Evolutionary conservation across 306 rosid genomes (phyloP), one percentile per base, ranked within the genome.

Genomic region (Malus orientalis): DNA sequence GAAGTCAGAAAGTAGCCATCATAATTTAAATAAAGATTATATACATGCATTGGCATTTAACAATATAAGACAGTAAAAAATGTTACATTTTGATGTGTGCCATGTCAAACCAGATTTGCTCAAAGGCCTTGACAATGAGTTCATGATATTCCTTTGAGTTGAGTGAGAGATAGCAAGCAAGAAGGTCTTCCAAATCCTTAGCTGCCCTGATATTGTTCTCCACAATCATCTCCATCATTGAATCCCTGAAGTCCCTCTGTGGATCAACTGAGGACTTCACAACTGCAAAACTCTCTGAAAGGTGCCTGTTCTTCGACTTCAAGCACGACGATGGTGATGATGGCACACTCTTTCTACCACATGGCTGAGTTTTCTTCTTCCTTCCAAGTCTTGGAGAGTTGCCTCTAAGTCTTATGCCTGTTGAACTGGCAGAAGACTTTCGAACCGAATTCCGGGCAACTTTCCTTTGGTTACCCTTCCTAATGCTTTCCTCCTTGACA

Each of bases 221-320:
- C 74, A 86, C 87, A 75, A 93, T 91, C 98, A 93, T 93, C 87
- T 93, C 98, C 86, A 85, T 84, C 98, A 93, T 93, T 42, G 98
- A 93, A 4, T 93, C 93, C 74, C 78, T 84, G 84, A 93, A 93
- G 81, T 93, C 98, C 71, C 84, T 85, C 82, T 84, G 89, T 25
- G 98, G 98, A 81, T 93, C 91, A 75, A 84, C 51, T 13, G 97
- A 91, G 20, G 93, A 86, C 79, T 91, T 91, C 2, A 90, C 96
- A 67, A 93, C 89, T 11, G 96, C 98, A 81, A 87, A 89, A 13
- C 98, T 91, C 74, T 92, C 96, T 32, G 87, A 85, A 42, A 88
- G 82, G 55, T 82, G 54, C 79, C 75, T 75, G 27, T 81, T 86
- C 79, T 79, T 83, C 71, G 86, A 67, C 57, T 57, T 73, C 51